Percentiles rank a stretch among this genome's conserved stretches.
phyloP scores from a whole-genome alignment of 495 filamentous ascomycete species.

The Penicillium lagena region DNA sequence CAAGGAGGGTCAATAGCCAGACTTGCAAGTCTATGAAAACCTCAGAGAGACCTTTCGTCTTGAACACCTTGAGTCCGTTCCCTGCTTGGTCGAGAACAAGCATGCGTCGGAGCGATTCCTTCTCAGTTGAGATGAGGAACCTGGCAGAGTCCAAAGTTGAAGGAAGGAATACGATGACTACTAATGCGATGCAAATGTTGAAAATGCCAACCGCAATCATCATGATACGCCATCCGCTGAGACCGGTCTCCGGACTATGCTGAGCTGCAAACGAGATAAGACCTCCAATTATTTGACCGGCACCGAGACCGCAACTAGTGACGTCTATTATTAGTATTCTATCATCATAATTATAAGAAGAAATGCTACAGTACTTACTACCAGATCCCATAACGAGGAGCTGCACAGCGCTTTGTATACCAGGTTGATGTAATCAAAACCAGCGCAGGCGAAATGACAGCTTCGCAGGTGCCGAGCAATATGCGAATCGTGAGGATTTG shows the following conservation, averaged over 20 bases:
- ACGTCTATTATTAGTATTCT: no score
- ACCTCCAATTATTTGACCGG: constrained; percentile 57
- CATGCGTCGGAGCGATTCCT: no score
- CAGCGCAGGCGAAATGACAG: constrained; percentile 47
- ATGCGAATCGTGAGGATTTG: constrained; percentile 29
- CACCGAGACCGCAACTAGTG: constrained; percentile 28
- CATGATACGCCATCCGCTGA: constrained; percentile 59
- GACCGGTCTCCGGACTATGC: constrained; percentile 13
- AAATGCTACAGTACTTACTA: no score
- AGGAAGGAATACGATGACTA: constrained; percentile 44
- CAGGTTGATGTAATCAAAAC: constrained; percentile 52
- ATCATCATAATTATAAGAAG: no score
- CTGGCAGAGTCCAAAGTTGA: no score
- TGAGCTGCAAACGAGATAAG: constrained; percentile 52
- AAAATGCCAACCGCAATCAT: constrained; percentile 56
- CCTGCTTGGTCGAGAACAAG: no score
- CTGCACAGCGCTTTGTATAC: constrained; percentile 36
- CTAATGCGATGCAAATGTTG: constrained; percentile 45
- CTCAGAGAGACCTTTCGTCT: no score
- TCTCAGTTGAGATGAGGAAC: no score
- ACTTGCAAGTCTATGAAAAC: no score
- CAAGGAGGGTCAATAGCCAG: neutral
- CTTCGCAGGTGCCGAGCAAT: constrained; percentile 34
- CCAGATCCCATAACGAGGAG: no score
- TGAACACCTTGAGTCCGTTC: no score